Evolutionary conservation across 352 stramenopile genomes (phyloP).

Genomic region (Phytophthora rubi): DNA sequence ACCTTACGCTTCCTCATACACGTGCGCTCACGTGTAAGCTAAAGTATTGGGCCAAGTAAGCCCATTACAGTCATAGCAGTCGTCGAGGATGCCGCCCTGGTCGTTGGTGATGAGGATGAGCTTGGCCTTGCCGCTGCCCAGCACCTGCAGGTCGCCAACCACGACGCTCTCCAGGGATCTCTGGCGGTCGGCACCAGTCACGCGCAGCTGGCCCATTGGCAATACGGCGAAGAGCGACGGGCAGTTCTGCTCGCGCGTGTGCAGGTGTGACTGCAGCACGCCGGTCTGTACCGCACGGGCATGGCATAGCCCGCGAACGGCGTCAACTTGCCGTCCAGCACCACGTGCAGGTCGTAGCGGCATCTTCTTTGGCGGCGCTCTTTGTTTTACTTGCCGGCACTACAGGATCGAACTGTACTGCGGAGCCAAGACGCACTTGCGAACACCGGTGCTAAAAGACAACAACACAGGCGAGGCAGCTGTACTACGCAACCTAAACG

Average conservation of each 20-base stretch:
- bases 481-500: constrained; percentile 14
- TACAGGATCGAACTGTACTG: constrained; percentile 17
- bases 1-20: too few species aligned
- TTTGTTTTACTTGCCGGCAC: too few species aligned
- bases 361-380: constrained; percentile 73
- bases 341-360: constrained; percentile 81
- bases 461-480: constrained; percentile 12
- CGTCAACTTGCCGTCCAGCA: constrained; percentile 89
- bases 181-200: constrained; percentile 93
- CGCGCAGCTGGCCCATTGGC: constrained; percentile 98
- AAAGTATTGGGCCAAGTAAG: too few species aligned
- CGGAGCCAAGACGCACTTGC: constrained; percentile 7
- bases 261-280: constrained; percentile 95
- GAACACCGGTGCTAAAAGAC: constrained; percentile 4
- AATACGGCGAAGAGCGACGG: constrained; percentile 98
- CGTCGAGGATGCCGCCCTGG: constrained; percentile 97
- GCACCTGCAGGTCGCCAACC: constrained; percentile 93
- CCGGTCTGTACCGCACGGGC: constrained; percentile 96
- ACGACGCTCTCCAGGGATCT: constrained; percentile 96
- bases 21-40: too few species aligned
- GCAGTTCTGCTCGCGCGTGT: constrained; percentile 70
- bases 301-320: constrained; percentile 98
- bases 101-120: constrained; percentile 97
- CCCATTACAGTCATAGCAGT: constrained; percentile 79
- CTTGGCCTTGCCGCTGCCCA: constrained; percentile 88